These are phyloP conservation scores for Neltuma alba DNA, from an alignment of 306 rosid species.

Conservation along the genomic window DNA sequence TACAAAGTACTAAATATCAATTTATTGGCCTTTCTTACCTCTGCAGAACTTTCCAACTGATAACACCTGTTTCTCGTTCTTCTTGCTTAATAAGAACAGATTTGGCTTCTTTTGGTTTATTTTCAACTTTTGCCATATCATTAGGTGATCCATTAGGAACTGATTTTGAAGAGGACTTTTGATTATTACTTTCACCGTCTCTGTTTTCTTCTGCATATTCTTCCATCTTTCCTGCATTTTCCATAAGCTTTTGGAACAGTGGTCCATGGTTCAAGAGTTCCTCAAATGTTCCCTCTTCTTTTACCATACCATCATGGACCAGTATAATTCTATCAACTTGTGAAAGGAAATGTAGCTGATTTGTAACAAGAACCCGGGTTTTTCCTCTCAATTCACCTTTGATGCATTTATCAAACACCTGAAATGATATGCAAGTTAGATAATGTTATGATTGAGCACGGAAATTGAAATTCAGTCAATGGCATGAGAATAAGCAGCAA, in stretches of 20 bases:
- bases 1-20: conserved; percentile 4
- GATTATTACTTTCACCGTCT: conserved; percentile 42
- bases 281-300: conserved; percentile 92
- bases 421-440: conserved; percentile 27
- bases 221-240: conserved; percentile 91
- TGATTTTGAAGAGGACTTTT: conserved; percentile 46
- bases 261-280: conserved; percentile 70
- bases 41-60: conserved; percentile 68
- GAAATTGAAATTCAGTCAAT: conserved; percentile 4
- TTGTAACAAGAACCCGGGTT: conserved; percentile 95
- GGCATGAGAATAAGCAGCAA: conserved; percentile 1
- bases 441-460: conserved; percentile 18
- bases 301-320: conserved; percentile 70
- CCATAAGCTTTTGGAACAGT: conserved; percentile 88
- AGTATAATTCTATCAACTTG: conserved; percentile 82
- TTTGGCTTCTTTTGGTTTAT: conserved; percentile 58
- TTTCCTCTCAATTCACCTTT: conserved; percentile 84
- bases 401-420: conserved; percentile 89
- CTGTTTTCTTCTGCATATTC: conserved; percentile 56
- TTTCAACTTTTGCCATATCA: conserved; percentile 45
- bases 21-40: conserved; percentile 54
- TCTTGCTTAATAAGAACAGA: conserved; percentile 84
- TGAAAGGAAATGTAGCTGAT: conserved; percentile 95
- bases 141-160: conserved; percentile 45
- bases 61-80: conserved; percentile 92